Evolutionary conservation across 2,329 filamentous ascomycete genomes (phyloP).

Genomic region (Ophiobolus disseminans): DNA sequence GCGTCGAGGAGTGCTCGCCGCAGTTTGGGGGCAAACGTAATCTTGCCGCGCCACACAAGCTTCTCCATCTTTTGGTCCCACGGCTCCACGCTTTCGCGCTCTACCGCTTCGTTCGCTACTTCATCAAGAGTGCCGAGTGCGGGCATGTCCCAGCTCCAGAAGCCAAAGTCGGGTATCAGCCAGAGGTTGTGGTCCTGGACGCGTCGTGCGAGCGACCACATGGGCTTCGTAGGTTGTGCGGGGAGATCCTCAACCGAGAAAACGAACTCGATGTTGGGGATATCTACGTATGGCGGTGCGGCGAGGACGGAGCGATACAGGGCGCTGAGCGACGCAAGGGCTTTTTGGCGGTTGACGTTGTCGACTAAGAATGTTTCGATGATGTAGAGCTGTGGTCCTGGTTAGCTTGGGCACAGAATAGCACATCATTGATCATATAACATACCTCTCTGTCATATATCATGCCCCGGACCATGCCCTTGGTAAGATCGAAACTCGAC

Average conservation of each 20-base stretch:
- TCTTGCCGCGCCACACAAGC: slow-evolving; percentile 43
- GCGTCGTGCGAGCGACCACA: slow-evolving; percentile 43
- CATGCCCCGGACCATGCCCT: slow-evolving; percentile 45
- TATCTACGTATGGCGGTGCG: slow-evolving; percentile 25
- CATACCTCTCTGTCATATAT: slow-evolving; percentile 40
- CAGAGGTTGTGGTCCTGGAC: slow-evolving; percentile 41
- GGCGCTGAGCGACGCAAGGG: slow-evolving; percentile 36
- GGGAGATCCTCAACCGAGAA: slow-evolving; percentile 44
- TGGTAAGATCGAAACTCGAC: slow-evolving; percentile 36
- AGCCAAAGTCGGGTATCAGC: slow-evolving; percentile 47
- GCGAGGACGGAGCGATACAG: slow-evolving; percentile 41
- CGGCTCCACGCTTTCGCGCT: slow-evolving; percentile 36
- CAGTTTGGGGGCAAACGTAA: slow-evolving; percentile 41
- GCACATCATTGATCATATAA: background rate
- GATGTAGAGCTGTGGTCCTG: slow-evolving; percentile 35
- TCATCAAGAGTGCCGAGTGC: slow-evolving; percentile 39
- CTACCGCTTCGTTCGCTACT: slow-evolving; percentile 33
- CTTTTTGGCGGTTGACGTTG: slow-evolving; percentile 44
- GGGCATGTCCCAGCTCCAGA: slow-evolving; percentile 46
- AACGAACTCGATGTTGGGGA: slow-evolving; percentile 44
- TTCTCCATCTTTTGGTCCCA: slow-evolving; percentile 44
- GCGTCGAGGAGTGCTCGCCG: slow-evolving; percentile 37
- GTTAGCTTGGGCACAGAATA: slow-evolving; percentile 8
- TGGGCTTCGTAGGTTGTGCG: slow-evolving; percentile 35
- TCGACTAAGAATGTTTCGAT: slow-evolving; percentile 43